Base-by-base conservation (phyloP, 108 stramenopile genomes). In the Fragilaria crotonensis region DNA sequence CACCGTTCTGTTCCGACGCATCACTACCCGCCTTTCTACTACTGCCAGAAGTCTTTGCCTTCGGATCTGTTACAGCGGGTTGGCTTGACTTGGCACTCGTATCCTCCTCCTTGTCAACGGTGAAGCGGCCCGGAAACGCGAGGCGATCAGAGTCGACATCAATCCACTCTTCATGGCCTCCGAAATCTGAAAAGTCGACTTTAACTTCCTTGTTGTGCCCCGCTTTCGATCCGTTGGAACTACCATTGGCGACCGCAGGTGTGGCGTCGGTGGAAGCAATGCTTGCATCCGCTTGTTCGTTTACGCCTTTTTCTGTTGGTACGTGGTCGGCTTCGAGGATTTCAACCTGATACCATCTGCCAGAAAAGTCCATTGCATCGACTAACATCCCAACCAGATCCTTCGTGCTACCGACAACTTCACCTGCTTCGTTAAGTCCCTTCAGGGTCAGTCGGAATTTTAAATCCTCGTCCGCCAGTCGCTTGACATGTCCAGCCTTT, bases 291-390 rank as follows among this genome's bases (percentile, higher is more conserved):
- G 71, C 61, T 30, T 74, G 68, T 45, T 65, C 67, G 23, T 67
- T 55, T 30, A 68, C 52, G 20, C 67, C 23, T 31, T 47, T 26
- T 5, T 51, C 64, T n/a, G n/a, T n/a, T n/a, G n/a, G n/a, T n/a
- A n/a, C n/a, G n/a, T n/a, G n/a, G 48, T 76, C 69, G 9, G 84
- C 80, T 50, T 80, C 56, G 4, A 72, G 45, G 48, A 92, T 86
- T 14, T 72, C 70, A 14, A 78, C 84, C 48, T 77, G 66, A 59
- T 84, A 92, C 90, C 90, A 92, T 21, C 87, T 66, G 33, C 90
- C 87, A 41, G 87, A 63, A 23, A 69, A 57, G 75, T 92, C 90
- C 83, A 84, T 83, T 21, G 85, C 90, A 71, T 92, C 90, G 20
- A 92, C 74, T n/a, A 19, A 29, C 61, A 70, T 57, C 5, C 77